phyloP scores from a whole-genome alignment of 257 asterid genomes.

The Solanum appendiculatum region DNA sequence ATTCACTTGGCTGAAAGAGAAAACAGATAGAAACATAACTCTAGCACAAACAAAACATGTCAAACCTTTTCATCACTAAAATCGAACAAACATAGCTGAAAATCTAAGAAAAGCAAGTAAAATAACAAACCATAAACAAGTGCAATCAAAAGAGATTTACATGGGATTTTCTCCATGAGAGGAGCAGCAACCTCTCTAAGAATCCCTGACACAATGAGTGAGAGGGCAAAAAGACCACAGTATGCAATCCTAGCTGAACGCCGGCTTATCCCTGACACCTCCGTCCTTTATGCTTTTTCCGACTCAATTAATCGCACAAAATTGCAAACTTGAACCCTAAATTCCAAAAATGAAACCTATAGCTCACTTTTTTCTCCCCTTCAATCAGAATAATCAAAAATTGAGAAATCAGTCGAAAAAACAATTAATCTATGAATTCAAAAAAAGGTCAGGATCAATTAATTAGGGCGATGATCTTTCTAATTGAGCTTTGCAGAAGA shows the following conservation, averaged over 20 bases:
- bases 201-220: constrained; percentile 71
- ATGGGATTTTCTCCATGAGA: constrained; percentile 72
- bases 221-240: constrained; percentile 71
- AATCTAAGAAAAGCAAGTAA: not conserved
- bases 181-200: constrained; percentile 81
- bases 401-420: not conserved
- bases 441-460: not conserved
- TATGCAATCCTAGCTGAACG: constrained; percentile 77
- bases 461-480: not conserved
- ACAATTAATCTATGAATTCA: not conserved
- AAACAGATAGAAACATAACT: not conserved
- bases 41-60: not conserved
- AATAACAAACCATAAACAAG: not conserved
- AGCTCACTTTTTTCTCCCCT: not conserved
- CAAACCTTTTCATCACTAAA: not conserved
- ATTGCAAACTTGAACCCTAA: not conserved
- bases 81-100: not conserved
- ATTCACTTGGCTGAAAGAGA: not conserved
- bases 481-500: no score
- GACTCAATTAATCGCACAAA: not conserved
- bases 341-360: not conserved
- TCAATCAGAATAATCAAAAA: not conserved
- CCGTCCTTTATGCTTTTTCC: not conserved
- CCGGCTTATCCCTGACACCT: constrained; percentile 67
- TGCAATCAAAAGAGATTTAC: constrained; percentile 9